phyloP scores from a whole-genome alignment of 371 early-diverging fungal genomes.

The Coemansia linderi region DNA sequence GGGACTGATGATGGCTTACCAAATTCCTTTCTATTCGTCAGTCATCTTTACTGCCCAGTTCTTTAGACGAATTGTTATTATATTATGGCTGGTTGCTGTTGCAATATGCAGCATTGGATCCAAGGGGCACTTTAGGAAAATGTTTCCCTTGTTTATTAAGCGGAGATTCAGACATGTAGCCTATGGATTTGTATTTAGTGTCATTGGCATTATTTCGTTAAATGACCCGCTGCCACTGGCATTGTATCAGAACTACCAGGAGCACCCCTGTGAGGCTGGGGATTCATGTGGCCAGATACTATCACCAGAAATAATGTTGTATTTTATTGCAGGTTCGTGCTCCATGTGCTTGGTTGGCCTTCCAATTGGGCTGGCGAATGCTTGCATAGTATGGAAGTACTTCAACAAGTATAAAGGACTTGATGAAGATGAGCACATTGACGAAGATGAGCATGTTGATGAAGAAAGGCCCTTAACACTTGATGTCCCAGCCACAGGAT shows the following conservation, averaged over 20 bases:
- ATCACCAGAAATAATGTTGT: background rate
- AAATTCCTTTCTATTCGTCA: background rate
- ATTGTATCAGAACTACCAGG: background rate
- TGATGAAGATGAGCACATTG: no score
- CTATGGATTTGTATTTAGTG: background rate
- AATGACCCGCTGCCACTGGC: background rate
- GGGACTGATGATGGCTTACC: background rate
- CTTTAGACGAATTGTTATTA: background rate
- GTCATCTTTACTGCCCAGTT: background rate
- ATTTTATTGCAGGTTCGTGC: background rate
- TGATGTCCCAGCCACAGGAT: no score
- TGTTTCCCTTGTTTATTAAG: constrained; percentile 1
- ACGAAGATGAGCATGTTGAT: no score
- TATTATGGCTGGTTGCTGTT: background rate
- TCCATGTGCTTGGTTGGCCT: background rate
- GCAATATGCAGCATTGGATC: constrained; percentile 14
- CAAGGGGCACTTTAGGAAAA: constrained; percentile 16
- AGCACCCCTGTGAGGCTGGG: background rate
- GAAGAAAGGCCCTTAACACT: no score
- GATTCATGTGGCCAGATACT: background rate
- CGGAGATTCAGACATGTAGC: background rate
- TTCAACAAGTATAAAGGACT: no score
- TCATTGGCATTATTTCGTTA: background rate
- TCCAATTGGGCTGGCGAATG: background rate
- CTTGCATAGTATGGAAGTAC: background rate